phyloP scores from a whole-genome alignment of 495 filamentous ascomycete genomes.

The Tuber brumale region DNA sequence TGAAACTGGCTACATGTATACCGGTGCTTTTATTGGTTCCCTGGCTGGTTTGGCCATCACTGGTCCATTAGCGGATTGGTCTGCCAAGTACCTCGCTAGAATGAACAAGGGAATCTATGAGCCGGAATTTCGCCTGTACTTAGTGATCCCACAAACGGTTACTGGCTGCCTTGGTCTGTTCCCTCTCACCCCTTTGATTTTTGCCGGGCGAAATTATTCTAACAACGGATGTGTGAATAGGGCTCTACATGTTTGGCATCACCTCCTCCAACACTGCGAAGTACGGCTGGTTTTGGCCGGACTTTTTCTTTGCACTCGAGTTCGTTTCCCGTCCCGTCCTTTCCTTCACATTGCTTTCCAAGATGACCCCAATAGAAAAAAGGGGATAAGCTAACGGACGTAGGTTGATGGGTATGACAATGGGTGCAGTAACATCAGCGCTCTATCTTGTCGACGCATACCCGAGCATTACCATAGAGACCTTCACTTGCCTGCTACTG shows the following conservation, averaged over 20 bases:
- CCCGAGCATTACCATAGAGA: slow-evolving; percentile 79
- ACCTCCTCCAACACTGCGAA: slow-evolving; percentile 54
- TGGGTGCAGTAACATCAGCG: slow-evolving; percentile 76
- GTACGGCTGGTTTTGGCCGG: slow-evolving; percentile 66
- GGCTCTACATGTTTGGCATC: slow-evolving; percentile 72
- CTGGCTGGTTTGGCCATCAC: slow-evolving; percentile 68
- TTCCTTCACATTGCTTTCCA: slow-evolving; percentile 16
- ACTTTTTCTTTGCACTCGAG: slow-evolving; percentile 69
- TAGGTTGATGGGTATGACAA: slow-evolving; percentile 73
- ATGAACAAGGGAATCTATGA: slow-evolving; percentile 77
- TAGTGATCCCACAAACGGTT: slow-evolving; percentile 73
- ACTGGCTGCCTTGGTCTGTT: slow-evolving; percentile 60
- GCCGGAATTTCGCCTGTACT: slow-evolving; percentile 78
- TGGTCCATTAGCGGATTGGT: slow-evolving; percentile 68
- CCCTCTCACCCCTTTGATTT: background rate
- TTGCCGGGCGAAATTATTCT: background rate
- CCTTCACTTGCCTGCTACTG: slow-evolving; percentile 80
- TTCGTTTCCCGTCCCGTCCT: background rate
- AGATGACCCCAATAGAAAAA: slow-evolving; percentile 25
- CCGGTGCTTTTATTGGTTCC: slow-evolving; percentile 77
- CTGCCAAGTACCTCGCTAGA: slow-evolving; percentile 61
- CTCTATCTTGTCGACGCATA: slow-evolving; percentile 95
- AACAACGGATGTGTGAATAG: background rate
- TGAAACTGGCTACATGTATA: slow-evolving; percentile 80
- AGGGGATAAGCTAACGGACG: background rate